Evolutionary conservation across 1,284 basidiomycete genomes (phyloP).

Genomic region (Ganoderma lucidum): DNA sequence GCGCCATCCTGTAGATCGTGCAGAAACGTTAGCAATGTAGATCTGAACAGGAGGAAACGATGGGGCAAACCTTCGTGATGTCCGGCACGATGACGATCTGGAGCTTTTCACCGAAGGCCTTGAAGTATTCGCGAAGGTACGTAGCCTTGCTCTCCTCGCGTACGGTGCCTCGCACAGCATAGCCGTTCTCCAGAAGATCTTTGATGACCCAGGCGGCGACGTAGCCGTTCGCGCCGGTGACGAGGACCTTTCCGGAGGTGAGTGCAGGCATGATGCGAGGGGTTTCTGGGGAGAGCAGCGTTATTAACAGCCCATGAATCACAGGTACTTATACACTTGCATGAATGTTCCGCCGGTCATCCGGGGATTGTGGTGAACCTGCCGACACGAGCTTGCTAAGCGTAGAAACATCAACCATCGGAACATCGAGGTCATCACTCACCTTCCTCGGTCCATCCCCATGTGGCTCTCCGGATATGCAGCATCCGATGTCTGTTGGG

Average conservation of each 20-base stretch:
- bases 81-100: conserved; percentile 51
- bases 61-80: conserved; percentile 34
- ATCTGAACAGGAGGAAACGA: not conserved
- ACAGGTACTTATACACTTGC: not conserved
- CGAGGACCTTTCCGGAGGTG: conserved; percentile 11
- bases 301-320: not conserved
- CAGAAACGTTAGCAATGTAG: not conserved
- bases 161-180: conserved; percentile 47
- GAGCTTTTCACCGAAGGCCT: conserved; percentile 50
- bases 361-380: not conserved
- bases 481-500: too few relatives aligned
- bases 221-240: conserved; percentile 21
- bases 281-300: not conserved
- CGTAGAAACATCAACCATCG: too few relatives aligned
- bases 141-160: conserved; percentile 47
- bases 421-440: not conserved
- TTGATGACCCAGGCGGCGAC: conserved; percentile 40
- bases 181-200: conserved; percentile 39
- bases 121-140: conserved; percentile 56
- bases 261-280: conserved; percentile 31
- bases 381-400: not conserved
- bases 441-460: not conserved
- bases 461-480: too few relatives aligned
- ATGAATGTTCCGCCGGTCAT: not conserved
- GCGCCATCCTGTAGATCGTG: conserved; percentile 40